Base-by-base conservation (phyloP, 2,329 filamentous ascomycete species). In the Westerdykella aurantiaca region DNA sequence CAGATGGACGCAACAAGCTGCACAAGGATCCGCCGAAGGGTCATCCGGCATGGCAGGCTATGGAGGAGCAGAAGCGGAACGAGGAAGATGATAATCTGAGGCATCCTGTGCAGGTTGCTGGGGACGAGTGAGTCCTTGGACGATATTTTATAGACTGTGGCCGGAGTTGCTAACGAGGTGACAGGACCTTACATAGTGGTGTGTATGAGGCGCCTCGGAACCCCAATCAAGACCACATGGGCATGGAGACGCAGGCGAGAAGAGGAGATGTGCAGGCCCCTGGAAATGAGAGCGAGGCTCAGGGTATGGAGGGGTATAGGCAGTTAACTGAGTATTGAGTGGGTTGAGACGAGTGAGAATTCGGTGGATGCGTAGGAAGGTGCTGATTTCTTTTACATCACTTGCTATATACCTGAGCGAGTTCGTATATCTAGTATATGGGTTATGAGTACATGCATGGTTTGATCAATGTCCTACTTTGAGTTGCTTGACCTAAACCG, bases 11-110 rank as follows among this genome's bases (percentile, higher is more conserved):
- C 31, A 61, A 69, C 43, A 64, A 57, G 16, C 52, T 72, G 34
- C 68, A 70, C 53, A 72, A 72, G 49, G 66, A 70, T 18, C 68
- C 69, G 9, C 68, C 69, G 6, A 51, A 54, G 25, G 63, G 61
- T 2, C 60, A 69, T 45, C 61, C 61, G 2, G 62, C 59, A 6
- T 45, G 56, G 5, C 59, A 66, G 14, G 49, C 55, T 6, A 42
- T 61, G 44, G 51, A 61, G 40, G 47, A 57, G 23, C 49, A 51
- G 13, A 39, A 35, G n/a, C 34, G 38, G 13, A 43, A 46, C 34
- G 46, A 25, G 31, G 39, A 34, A 37, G 42, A 41, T 39, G 49
- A 49, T 14, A 47, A 48, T 31, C 18, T 18, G 33, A 14, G 33
- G 7, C 33, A 35, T 35, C 33, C 31, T 17, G 23, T 31, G n/a